Conservation (phyloP, 2,329 filamentous ascomycete genomes). For the Eutypa lata region DNA sequence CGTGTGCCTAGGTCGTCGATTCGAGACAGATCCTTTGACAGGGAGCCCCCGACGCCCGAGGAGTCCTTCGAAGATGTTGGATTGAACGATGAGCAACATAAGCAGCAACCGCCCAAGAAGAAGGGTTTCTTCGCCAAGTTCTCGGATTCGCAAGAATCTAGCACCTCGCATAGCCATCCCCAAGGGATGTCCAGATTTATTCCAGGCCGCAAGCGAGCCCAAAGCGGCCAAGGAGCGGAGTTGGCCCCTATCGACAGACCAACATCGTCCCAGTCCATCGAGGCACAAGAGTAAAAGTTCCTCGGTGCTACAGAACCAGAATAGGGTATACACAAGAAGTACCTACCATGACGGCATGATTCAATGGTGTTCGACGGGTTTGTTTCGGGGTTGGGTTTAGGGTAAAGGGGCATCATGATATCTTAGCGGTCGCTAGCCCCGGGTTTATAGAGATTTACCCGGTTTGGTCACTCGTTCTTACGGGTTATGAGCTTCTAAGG, state of each 20-base stretch:
- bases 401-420: slow-evolving; percentile 17
- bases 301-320: neutral
- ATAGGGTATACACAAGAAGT: neutral
- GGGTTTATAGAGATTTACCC: slow-evolving; percentile 7
- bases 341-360: slow-evolving; percentile 17
- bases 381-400: neutral
- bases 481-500: slow-evolving; percentile 12
- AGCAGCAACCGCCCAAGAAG: slow-evolving; percentile 57
- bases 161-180: slow-evolving; percentile 12
- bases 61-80: slow-evolving; percentile 90
- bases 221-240: slow-evolving; percentile 31
- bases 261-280: slow-evolving; percentile 24
- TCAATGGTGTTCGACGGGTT: slow-evolving; percentile 18
- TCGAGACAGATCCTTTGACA: slow-evolving; percentile 54
- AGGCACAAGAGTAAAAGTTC: slow-evolving; percentile 17
- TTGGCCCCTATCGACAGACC: slow-evolving; percentile 28
- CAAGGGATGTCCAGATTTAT: slow-evolving; percentile 28
- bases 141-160: slow-evolving; percentile 50
- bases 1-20: slow-evolving; percentile 61
- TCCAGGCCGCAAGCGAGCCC: slow-evolving; percentile 31
- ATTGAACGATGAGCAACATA: slow-evolving; percentile 69
- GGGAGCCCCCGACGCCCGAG: slow-evolving; percentile 65
- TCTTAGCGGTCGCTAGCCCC: slow-evolving; percentile 23
- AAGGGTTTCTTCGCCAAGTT: slow-evolving; percentile 79
- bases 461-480: slow-evolving; percentile 16